phyloP scores from a whole-genome alignment of 164 flowering plant species.

The Magnolia changhungtana region DNA sequence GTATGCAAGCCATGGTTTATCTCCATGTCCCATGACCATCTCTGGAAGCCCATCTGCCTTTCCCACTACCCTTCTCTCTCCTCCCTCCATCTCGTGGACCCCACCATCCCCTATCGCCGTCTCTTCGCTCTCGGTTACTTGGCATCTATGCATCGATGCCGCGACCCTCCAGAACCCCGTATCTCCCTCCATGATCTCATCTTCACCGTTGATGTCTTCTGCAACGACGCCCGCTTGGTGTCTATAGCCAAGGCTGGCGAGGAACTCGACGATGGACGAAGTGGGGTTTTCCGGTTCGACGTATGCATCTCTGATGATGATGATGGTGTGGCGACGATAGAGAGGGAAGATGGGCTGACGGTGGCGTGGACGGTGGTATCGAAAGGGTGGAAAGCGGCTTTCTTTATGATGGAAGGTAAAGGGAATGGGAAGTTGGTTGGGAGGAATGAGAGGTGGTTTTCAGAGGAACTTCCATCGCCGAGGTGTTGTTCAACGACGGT shows the following conservation, averaged over 20 bases:
- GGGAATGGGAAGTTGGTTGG: slow-evolving; percentile 31
- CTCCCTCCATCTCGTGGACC: slow-evolving; percentile 22
- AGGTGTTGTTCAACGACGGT: slow-evolving; percentile 35
- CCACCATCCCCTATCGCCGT: slow-evolving; percentile 31
- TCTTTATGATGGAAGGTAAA: slow-evolving; percentile 44
- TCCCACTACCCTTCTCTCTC: slow-evolving; percentile 47
- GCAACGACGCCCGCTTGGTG: not conserved
- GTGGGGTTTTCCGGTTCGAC: slow-evolving; percentile 45
- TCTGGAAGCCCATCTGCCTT: slow-evolving; percentile 52
- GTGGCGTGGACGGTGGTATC: slow-evolving; percentile 51
- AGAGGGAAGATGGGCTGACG: slow-evolving; percentile 21
- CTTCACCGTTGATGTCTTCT: slow-evolving; percentile 31
- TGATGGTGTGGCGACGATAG: not conserved
- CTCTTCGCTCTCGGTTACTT: slow-evolving; percentile 36
- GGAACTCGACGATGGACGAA: slow-evolving; percentile 11
- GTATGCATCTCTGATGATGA: slow-evolving; percentile 6
- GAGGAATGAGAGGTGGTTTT: slow-evolving; percentile 51
- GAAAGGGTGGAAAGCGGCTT: slow-evolving; percentile 46
- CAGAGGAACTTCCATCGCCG: slow-evolving; percentile 51
- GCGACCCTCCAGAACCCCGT: slow-evolving; percentile 31
- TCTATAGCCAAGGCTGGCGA: slow-evolving; percentile 17
- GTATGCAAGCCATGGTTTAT: slow-evolving; percentile 52
- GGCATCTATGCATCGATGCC: slow-evolving; percentile 31
- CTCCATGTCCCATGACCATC: slow-evolving; percentile 47
- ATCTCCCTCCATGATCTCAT: slow-evolving; percentile 33